phyloP scores from a whole-genome alignment of 768 basidiomycete genomes.

The Suillus discolor region DNA sequence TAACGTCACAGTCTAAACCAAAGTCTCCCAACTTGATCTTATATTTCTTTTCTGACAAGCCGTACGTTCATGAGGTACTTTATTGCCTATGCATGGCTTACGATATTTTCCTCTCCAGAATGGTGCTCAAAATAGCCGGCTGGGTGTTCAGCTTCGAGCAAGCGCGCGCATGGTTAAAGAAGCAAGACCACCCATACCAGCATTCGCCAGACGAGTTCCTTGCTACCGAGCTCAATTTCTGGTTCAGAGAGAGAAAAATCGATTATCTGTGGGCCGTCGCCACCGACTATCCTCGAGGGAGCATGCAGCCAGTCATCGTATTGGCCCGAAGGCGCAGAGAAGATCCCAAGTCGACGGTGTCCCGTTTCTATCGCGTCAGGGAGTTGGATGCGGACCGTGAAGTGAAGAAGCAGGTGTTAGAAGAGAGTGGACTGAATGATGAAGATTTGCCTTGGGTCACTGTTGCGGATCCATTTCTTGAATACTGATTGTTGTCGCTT shows the following conservation, averaged over 20 bases:
- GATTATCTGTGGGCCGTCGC: neutral
- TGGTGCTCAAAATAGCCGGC: neutral
- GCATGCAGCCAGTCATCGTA: neutral
- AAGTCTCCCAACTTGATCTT: too few relatives aligned
- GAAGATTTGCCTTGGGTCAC: neutral
- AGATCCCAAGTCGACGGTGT: neutral
- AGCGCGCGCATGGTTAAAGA: neutral
- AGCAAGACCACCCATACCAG: neutral
- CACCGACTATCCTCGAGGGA: neutral
- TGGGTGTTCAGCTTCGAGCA: neutral
- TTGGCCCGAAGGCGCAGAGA: neutral
- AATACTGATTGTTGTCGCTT: neutral
- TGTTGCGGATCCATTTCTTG: neutral
- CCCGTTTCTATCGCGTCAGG: neutral
- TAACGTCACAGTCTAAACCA: too few relatives aligned
- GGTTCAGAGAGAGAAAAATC: neutral
- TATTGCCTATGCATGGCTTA: too few relatives aligned
- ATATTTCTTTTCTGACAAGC: too few relatives aligned
- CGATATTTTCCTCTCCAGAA: neutral
- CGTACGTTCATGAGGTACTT: too few relatives aligned
- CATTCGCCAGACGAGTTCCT: neutral
- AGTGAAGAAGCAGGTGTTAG: neutral
- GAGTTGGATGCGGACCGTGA: neutral
- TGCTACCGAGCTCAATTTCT: neutral
- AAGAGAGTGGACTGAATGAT: conserved; percentile 1